Percentiles rank a stretch among this genome's conserved stretches.
Conservation (phyloP, 2,329 filamentous ascomycete species). For the Eutypella sp. region DNA sequence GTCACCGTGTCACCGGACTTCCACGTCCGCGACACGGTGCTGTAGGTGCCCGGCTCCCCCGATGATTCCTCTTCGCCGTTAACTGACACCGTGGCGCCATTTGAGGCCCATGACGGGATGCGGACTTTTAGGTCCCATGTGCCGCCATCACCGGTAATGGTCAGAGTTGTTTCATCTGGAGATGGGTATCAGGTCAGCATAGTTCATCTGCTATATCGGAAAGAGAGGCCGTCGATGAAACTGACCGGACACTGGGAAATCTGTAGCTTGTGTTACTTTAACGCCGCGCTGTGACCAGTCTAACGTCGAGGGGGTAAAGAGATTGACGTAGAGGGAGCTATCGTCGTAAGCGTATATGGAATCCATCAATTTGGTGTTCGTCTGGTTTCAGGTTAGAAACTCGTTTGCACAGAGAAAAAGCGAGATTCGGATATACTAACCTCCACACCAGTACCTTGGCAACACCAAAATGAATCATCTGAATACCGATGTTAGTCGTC, state of each 20-base stretch:
- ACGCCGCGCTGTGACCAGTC: constrained; percentile 37
- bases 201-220: background rate
- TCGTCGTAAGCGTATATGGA: constrained; percentile 45
- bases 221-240: background rate
- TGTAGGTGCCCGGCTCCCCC: constrained; percentile 34
- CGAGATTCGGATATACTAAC: background rate
- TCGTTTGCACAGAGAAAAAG: background rate
- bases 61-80: constrained; percentile 31
- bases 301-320: constrained; percentile 42
- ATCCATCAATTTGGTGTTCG: constrained; percentile 49
- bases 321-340: constrained; percentile 41
- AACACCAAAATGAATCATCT: constrained; percentile 48
- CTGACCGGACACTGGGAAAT: constrained; percentile 32
- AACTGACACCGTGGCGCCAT: constrained; percentile 33
- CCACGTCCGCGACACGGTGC: constrained; percentile 37
- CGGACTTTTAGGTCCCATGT: constrained; percentile 33
- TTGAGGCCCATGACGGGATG: constrained; percentile 41
- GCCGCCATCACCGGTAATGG: constrained; percentile 29
- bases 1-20: constrained; percentile 36
- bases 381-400: constrained; percentile 15
- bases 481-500: background rate
- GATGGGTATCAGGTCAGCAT: background rate
- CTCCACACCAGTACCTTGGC: constrained; percentile 46
- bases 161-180: constrained; percentile 31
- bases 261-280: constrained; percentile 37